Conservation (phyloP, 176 grass and related monocot species). For the Lolium perenne region DNA sequence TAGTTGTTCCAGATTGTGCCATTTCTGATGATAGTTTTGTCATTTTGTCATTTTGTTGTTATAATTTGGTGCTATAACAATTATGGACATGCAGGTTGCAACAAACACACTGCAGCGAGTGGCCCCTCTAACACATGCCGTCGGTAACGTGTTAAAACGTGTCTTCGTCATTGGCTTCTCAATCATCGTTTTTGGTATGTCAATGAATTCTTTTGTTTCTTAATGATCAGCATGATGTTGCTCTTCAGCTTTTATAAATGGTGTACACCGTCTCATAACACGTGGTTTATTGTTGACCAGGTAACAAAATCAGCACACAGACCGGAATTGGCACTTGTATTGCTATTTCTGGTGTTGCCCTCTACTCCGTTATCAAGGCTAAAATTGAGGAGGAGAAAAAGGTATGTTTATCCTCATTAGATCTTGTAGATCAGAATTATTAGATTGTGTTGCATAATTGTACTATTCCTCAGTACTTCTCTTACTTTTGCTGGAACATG, state of each 20-base stretch:
- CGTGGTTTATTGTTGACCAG: constrained; percentile 47
- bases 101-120: constrained; percentile 94
- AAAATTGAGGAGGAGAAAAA: constrained; percentile 91
- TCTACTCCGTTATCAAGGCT: constrained; percentile 88
- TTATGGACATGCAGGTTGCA: constrained; percentile 59
- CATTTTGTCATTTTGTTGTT: constrained; percentile 15
- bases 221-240: constrained; percentile 18
- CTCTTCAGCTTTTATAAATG: constrained; percentile 14
- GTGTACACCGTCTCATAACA: not conserved
- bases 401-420: constrained; percentile 49
- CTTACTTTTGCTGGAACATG: constrained; percentile 2
- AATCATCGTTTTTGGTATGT: constrained; percentile 77
- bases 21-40: constrained; percentile 16
- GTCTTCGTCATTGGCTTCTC: constrained; percentile 96
- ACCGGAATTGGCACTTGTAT: constrained; percentile 87
- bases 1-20: constrained; percentile 23
- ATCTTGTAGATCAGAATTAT: constrained; percentile 20
- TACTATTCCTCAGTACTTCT: not conserved
- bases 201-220: constrained; percentile 28
- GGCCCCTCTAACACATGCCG: constrained; percentile 86
- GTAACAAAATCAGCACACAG: constrained; percentile 85
- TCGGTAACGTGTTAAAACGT: constrained; percentile 95
- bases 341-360: constrained; percentile 83
- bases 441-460: constrained; percentile 19
- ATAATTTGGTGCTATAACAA: constrained; percentile 22